phyloP scores from a whole-genome alignment of 495 filamentous ascomycete genomes.

The Bathelium albidoporum region DNA sequence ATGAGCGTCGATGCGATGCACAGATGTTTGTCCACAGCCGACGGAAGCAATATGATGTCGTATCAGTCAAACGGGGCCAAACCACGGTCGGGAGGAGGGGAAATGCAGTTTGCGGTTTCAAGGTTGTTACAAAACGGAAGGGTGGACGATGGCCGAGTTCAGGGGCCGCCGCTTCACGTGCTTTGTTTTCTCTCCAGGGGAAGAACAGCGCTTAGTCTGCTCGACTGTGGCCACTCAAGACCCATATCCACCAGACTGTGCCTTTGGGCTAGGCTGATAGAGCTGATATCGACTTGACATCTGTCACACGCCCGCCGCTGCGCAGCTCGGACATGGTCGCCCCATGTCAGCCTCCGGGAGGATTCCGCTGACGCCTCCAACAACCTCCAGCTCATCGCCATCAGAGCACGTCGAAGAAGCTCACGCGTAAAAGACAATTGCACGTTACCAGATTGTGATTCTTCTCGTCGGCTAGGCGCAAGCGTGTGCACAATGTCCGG shows the following conservation, averaged over 20 bases:
- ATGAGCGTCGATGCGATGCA: background rate
- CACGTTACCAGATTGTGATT: too few relatives aligned
- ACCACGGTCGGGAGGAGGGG: background rate
- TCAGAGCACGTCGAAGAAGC: background rate
- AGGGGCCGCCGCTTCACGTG: slow-evolving; percentile 4
- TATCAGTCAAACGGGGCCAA: background rate
- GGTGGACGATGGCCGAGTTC: background rate
- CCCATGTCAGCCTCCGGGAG: background rate
- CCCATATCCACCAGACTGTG: background rate
- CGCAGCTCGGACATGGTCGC: background rate
- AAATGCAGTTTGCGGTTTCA: background rate
- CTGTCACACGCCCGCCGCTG: background rate
- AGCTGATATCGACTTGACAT: background rate
- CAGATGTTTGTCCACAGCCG: background rate
- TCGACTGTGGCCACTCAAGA: background rate
- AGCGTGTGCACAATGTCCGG: background rate
- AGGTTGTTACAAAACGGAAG: slow-evolving; percentile 4
- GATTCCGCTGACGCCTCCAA: background rate
- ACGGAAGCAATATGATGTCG: background rate
- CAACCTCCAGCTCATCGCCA: background rate
- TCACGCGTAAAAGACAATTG: background rate
- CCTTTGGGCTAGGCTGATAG: background rate
- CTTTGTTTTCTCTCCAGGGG: background rate
- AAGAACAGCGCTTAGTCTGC: background rate
- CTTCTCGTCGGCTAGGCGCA: background rate